Base-by-base conservation (phyloP, 139 green algal species). In the Haematococcus lacustris region DNA sequence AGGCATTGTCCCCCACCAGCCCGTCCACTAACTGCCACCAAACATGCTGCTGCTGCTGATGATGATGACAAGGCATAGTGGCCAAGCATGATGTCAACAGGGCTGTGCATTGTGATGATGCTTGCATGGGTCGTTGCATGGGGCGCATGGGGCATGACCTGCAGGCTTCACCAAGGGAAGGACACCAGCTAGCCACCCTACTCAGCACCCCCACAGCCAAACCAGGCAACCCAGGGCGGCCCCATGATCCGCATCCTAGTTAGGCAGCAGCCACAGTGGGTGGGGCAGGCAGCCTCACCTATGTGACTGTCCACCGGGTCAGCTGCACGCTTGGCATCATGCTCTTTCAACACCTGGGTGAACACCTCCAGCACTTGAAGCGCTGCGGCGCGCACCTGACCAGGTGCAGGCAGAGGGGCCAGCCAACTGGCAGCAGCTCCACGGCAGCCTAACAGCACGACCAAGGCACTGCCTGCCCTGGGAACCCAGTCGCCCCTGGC, bases 331-430 rank as follows among this genome's bases (percentile, higher is more conserved):
- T 81, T 76, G 25, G 68, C 73, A 35, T 74, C 73, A 17, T 73
- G 63, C 37, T 81, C 76, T 51, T 66, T 63, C 65, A 88, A 73
- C 40, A 81, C 9, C 51, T 76, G 75, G 26, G 69, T 43, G 50
- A 91, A 91, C 0, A 71, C 76, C 21, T 90, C 80, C n/a, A 89
- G 73, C 57, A 70, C 76, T 53, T 77, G 59, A 30, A 73, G 33
- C 6, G 73, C 50, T 1, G 65, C 33, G 7, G 57, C 7, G 3
- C 61, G 51, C 39, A 78, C 67, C 67, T 57, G 47, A 21, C 47
- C 21, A 21, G 47, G 21, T 72, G 41, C 39, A 39, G 66, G 23
- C 25, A 7, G 33, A 5, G 60, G 23, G 28, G 9, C 5, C 57
- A 33, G 23, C 23, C 4, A 30, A 30, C 5, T 9, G 25, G 25